Percentiles rank a stretch among this genome's conserved stretches.
Evolutionary conservation across 257 asterid genomes (phyloP).

Genomic region (Plantago major): DNA sequence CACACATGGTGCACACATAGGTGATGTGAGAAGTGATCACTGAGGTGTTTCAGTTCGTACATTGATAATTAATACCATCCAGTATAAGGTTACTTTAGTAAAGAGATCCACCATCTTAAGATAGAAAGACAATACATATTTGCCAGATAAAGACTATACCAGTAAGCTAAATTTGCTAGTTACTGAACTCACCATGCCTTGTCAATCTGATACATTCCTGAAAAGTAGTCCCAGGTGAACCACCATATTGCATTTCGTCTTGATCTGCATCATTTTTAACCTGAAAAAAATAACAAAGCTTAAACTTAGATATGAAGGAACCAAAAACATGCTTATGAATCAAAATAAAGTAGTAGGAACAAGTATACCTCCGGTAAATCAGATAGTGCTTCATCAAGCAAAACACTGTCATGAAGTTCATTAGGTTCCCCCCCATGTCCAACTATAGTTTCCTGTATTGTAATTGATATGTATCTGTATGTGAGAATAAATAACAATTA

Average conservation of each 20-base stretch:
- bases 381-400: conserved; percentile 36
- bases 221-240: conserved; percentile 16
- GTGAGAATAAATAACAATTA: neutral
- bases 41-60: no score
- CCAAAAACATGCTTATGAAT: neutral
- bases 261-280: conserved; percentile 29
- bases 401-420: conserved; percentile 22
- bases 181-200: conserved; percentile 24
- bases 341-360: neutral
- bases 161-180: neutral
- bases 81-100: no score
- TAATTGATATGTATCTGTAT: neutral
- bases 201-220: conserved; percentile 30
- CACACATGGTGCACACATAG: neutral
- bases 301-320: neutral
- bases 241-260: conserved; percentile 32
- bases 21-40: no score
- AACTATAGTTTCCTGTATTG: conserved; percentile 29
- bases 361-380: conserved; percentile 41
- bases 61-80: no score
- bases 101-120: no score
- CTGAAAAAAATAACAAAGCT: conserved; percentile 24
- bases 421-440: conserved; percentile 21
- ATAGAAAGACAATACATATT: no score
- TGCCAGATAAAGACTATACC: no score